Evolutionary conservation across 441 rosid genomes (phyloP).

Genomic region (Jatropha multifida): DNA sequence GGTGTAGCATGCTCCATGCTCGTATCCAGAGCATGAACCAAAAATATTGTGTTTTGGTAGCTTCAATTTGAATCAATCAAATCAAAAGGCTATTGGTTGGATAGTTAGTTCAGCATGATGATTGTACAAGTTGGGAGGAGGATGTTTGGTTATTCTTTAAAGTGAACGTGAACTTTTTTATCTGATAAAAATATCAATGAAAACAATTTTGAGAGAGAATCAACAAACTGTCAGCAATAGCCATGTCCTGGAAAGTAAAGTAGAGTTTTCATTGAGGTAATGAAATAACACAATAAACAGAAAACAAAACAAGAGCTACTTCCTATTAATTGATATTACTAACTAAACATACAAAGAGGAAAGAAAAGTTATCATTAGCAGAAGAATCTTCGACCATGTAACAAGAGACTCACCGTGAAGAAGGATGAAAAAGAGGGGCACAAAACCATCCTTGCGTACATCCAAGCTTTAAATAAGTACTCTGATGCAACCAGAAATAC

Average conservation of each 20-base stretch:
- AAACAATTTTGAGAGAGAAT: background rate
- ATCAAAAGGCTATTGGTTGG: no score
- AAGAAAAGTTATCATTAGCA: background rate
- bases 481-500: slow-evolving; percentile 41
- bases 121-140: background rate
- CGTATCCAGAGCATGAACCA: no score
- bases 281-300: background rate
- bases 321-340: background rate
- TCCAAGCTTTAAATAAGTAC: slow-evolving; percentile 84
- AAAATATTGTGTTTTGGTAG: no score
- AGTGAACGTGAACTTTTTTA: no score
- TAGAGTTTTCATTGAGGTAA: background rate
- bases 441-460: slow-evolving; percentile 94
- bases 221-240: background rate
- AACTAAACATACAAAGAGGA: background rate
- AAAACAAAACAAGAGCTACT: background rate
- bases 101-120: background rate
- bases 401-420: slow-evolving; percentile 51
- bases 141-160: background rate
- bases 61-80: no score
- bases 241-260: background rate
- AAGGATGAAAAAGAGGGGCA: slow-evolving; percentile 71
- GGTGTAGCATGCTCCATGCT: no score
- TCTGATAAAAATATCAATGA: background rate
- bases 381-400: slow-evolving; percentile 9